Evolutionary conservation across 2,329 filamentous ascomycete species (phyloP), one percentile per base, ranked within the genome.

Genomic region (Daldinia sp.): DNA sequence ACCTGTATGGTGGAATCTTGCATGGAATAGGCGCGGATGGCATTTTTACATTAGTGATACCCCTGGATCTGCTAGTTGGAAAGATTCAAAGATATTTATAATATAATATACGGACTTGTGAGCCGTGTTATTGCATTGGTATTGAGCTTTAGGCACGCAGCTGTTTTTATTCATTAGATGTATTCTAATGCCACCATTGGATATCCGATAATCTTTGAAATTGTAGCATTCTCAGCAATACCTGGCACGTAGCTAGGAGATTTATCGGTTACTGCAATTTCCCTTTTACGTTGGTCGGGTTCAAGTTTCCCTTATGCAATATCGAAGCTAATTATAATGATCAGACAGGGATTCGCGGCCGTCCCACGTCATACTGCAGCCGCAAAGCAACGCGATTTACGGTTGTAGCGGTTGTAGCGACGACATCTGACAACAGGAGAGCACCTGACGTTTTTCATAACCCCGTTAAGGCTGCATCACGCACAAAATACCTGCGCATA

Each of bases 361-460:
- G 48, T 67, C 71, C 66, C 74, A 75, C 74, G 74, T 76, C 74
- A 76, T 76, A 65, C 60, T 67, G 74, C 73, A 76, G 69, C 44
- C 65, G 55, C 54, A 67, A 68, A 56, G 53, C 55, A 51, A 68
- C 72, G 66, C 69, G 68, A 69, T 60, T 60, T 57, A 37, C 51
- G n/a, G n/a, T 62, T 66, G 53, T 20, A 63, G 57, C 60, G 26
- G n/a, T 60, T 66, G 53, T 20, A 63, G 57, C 60, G 26, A 58
- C 50, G 58, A 41, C 60, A 70, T 67, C 60, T 70, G 58, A 68
- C 62, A 56, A 61, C 35, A 33, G 53, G 50, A 68, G 57, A 68
- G 57, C 65, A 63, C 53, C 56, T 61, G 65, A 64, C 68, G 28
- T 62, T 60, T 60, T 35, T 39, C 18, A 42, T 30, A 58, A 23